Evolutionary conservation across 805 yeast genomes (phyloP).

Genomic region (Candida ipomoeae): DNA sequence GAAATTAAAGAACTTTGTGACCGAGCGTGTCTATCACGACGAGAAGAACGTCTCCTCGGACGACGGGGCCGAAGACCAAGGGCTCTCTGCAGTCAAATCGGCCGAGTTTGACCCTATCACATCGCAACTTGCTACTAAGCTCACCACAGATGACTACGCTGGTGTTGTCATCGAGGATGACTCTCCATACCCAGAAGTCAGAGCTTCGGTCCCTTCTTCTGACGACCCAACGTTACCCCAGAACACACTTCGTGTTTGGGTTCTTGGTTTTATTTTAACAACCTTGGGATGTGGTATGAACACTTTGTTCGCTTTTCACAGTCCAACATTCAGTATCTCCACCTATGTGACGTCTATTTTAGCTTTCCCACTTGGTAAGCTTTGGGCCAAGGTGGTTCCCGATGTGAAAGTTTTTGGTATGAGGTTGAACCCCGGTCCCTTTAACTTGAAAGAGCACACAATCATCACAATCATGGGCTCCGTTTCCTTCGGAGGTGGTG

Average conservation of each 20-base stretch:
- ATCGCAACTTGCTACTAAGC: slow-evolving; percentile 12
- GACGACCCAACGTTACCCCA: slow-evolving; percentile 48
- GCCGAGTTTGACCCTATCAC: slow-evolving; percentile 18
- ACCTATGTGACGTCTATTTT: slow-evolving; percentile 55
- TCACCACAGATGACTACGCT: slow-evolving; percentile 17
- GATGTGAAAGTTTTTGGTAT: slow-evolving; percentile 31
- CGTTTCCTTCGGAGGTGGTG: slow-evolving; percentile 38
- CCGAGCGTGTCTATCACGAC: slow-evolving; percentile 9
- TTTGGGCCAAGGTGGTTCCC: slow-evolving; percentile 40
- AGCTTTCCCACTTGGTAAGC: slow-evolving; percentile 56
- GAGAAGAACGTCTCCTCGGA: slow-evolving; percentile 13
- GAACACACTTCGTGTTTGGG: slow-evolving; percentile 56
- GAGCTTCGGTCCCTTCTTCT: slow-evolving; percentile 53
- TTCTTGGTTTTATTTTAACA: slow-evolving; percentile 45
- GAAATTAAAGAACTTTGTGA: slow-evolving; percentile 14
- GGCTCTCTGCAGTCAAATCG: slow-evolving; percentile 14
- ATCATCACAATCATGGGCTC: slow-evolving; percentile 51
- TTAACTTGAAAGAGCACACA: slow-evolving; percentile 61
- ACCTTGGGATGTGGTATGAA: slow-evolving; percentile 58
- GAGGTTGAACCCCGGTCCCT: slow-evolving; percentile 54
- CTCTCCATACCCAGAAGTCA: slow-evolving; percentile 60
- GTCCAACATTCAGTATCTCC: slow-evolving; percentile 49
- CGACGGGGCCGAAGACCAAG: slow-evolving; percentile 3
- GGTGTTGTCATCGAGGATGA: slow-evolving; percentile 18
- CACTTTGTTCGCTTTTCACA: slow-evolving; percentile 53